Evolutionary conservation across 2,329 filamentous ascomycete genomes (phyloP).

Genomic region (Corynespora cassiicola): DNA sequence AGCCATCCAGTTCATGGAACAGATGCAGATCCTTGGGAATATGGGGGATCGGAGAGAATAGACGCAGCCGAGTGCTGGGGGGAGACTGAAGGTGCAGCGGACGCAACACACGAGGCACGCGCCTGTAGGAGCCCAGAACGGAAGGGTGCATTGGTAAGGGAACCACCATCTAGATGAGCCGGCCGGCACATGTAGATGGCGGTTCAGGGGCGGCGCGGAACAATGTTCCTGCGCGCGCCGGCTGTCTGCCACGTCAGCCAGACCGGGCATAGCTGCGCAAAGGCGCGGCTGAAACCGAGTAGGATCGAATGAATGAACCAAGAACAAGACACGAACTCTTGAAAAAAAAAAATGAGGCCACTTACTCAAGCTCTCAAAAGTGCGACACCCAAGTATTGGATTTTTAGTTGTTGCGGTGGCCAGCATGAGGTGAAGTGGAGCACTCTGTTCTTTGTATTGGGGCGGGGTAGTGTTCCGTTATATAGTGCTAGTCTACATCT

Average conservation of each 20-base stretch:
- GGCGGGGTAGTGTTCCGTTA: no score
- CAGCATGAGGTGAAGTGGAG: no score
- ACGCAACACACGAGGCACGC: slow-evolving; percentile 15
- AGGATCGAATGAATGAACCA: slow-evolving; percentile 4
- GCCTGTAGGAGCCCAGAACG: slow-evolving; percentile 21
- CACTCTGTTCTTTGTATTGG: no score
- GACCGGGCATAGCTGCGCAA: slow-evolving; percentile 2
- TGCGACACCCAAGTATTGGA: no score
- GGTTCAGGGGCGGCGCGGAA: slow-evolving; percentile 10
- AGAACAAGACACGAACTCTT: no score
- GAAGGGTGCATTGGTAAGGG: slow-evolving; percentile 12
- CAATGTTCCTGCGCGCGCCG: background rate
- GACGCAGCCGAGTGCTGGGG: slow-evolving; percentile 16
- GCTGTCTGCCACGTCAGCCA: slow-evolving; percentile 4
- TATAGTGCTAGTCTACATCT: no score
- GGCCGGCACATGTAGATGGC: slow-evolving; percentile 9
- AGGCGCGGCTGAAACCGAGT: slow-evolving; percentile 5
- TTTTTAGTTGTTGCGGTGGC: no score
- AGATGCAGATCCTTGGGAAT: slow-evolving; percentile 28
- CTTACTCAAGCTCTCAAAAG: no score
- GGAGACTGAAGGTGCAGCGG: slow-evolving; percentile 21
- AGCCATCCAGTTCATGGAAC: slow-evolving; percentile 22
- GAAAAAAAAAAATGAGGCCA: no score
- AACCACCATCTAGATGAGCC: slow-evolving; percentile 13
- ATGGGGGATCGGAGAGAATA: slow-evolving; percentile 15